phyloP scores from a whole-genome alignment of 345 rosid species.

The Anastatica hierochuntica region DNA sequence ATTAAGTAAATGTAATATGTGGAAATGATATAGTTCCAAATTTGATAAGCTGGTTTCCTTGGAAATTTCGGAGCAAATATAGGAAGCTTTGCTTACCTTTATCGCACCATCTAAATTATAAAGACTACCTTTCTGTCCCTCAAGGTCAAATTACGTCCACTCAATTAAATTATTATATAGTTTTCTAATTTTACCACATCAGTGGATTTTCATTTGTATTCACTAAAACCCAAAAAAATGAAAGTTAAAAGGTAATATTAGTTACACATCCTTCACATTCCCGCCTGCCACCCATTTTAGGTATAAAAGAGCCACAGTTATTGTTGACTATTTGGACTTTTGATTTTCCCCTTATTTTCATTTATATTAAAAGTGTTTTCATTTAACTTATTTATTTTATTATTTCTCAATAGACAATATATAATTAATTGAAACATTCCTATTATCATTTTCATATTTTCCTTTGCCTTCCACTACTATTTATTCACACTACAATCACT shows the following conservation, averaged over 20 bases:
- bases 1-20: no score
- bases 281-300: slow-evolving; percentile 12
- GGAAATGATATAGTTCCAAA: slow-evolving; percentile 16
- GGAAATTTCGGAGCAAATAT: slow-evolving; percentile 31
- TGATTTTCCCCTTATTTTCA: slow-evolving; percentile 17
- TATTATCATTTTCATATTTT: slow-evolving; percentile 8
- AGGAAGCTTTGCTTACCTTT: slow-evolving; percentile 23
- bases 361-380: no score
- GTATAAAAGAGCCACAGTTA: slow-evolving; percentile 24
- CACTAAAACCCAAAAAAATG: no score
- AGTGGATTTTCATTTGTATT: neutral
- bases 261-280: slow-evolving; percentile 11
- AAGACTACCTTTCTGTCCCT: neutral
- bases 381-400: no score
- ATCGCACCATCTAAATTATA: slow-evolving; percentile 20
- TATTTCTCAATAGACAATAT: no score
- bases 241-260: no score
- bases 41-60: slow-evolving; percentile 6
- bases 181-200: slow-evolving; percentile 7
- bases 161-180: neutral
- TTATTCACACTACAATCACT: slow-evolving; percentile 18
- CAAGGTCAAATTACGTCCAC: no score
- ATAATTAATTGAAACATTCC: slow-evolving; percentile 22
- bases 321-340: slow-evolving; percentile 26
- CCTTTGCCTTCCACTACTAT: slow-evolving; percentile 15